These are phyloP conservation scores for Botrytis sinoallii DNA, from an alignment of 2,329 filamentous ascomycete genomes.

Conservation along the genomic window DNA sequence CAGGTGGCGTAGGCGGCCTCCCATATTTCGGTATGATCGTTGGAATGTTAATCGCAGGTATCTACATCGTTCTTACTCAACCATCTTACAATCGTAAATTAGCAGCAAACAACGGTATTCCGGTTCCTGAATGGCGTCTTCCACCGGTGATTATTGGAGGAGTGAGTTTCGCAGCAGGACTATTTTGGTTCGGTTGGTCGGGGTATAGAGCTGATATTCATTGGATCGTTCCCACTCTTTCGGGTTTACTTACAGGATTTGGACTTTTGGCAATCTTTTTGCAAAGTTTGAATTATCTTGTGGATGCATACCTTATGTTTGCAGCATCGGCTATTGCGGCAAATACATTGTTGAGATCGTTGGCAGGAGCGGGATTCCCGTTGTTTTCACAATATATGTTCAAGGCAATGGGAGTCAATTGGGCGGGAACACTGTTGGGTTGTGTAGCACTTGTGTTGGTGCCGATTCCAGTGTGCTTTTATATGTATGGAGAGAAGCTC, in stretches of 20 bases:
- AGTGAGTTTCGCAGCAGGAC: slow-evolving; percentile 57
- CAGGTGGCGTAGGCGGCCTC: slow-evolving; percentile 66
- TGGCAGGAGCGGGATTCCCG: slow-evolving; percentile 76
- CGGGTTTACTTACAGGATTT: slow-evolving; percentile 65
- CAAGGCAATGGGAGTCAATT: slow-evolving; percentile 58
- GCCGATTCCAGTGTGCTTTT: slow-evolving; percentile 63
- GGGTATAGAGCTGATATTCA: slow-evolving; percentile 50
- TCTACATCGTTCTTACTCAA: slow-evolving; percentile 60
- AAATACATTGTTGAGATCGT: slow-evolving; percentile 75
- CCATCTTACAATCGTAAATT: slow-evolving; percentile 68
- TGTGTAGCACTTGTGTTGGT: slow-evolving; percentile 56
- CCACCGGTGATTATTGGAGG: slow-evolving; percentile 60
- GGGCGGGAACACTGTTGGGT: slow-evolving; percentile 59
- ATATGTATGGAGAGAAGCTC: slow-evolving; percentile 57
- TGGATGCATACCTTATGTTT: slow-evolving; percentile 61
- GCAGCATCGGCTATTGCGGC: slow-evolving; percentile 79
- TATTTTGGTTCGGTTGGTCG: slow-evolving; percentile 79
- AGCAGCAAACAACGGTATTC: slow-evolving; percentile 61
- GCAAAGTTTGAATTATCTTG: slow-evolving; percentile 75
- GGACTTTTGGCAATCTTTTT: slow-evolving; percentile 83
- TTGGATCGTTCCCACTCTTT: slow-evolving; percentile 62
- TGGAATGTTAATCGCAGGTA: slow-evolving; percentile 67
- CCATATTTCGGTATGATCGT: slow-evolving; percentile 82
- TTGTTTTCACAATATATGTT: slow-evolving; percentile 74
- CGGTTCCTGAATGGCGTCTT: slow-evolving; percentile 65